Base-by-base conservation (phyloP, 2,329 filamentous ascomycete species). In the Bipolaris gigantea region DNA sequence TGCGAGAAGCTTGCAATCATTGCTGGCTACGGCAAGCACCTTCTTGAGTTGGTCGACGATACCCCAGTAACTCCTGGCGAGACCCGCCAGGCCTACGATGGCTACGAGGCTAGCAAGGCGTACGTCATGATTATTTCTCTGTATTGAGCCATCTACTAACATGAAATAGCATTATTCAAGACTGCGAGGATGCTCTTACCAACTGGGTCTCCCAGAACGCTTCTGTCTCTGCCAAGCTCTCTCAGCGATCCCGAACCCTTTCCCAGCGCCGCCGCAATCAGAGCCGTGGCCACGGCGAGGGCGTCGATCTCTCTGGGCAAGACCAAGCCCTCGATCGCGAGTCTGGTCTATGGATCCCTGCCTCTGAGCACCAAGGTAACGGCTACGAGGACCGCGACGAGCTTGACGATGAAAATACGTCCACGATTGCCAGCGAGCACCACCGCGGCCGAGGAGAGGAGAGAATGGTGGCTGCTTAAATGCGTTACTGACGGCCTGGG, bases 1-100 rank as follows among this genome's bases (percentile, higher is more conserved):
- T 94, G 89, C 76, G 94, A 99, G 79, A 99, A 99, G 82, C 85
- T 97, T 21, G 94, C 94, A 71, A 95, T 99, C 73, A 96, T 99
- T 71, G 94, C 94, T 36, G 92, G 93, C 56, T 99, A 91, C 75
- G 94, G 94, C 71, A 99, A 97, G 83, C 94, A 99, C 75, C 84
- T 99, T n/a, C 84, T 99, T 39, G 92, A 97, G 76, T 84, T 99
- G 42, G 88, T 99, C 62, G 94, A 99, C 72, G 94, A 99, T 73
- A 95, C 90, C 6, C 94, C 94, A 2, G 94, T 99, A 50, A 99
- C 94, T 5, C 94, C 94, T 21, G 94, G 94, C 65, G 94, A 99
- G 83, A 97, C 93, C 18, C 89, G 94, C 61, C 86, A 90, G 48
- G 92, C 94, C 1, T 99, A 99, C 72, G 94, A 99, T 71, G 94